Percentiles rank a stretch among this genome's conserved stretches.
phyloP scores from a whole-genome alignment of 202 grass and related monocot species.

The Setaria italica region DNA sequence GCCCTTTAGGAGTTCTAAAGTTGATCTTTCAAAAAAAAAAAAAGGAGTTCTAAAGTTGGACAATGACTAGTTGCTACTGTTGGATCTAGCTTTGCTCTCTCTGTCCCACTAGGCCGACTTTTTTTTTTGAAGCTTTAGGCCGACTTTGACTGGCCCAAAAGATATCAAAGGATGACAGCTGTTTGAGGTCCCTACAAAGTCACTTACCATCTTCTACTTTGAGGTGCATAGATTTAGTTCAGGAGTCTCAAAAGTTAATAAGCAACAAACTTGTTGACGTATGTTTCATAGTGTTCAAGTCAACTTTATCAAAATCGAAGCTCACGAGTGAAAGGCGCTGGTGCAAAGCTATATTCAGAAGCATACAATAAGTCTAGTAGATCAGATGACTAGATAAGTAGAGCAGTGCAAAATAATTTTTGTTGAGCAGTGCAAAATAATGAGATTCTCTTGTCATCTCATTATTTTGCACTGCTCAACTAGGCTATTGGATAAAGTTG shows the following conservation, averaged over 20 bases:
- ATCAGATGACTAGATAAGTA: too few relatives aligned
- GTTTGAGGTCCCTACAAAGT: background rate
- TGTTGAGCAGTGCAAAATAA: too few relatives aligned
- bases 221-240: slow-evolving; percentile 4
- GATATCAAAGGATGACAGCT: background rate
- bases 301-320: slow-evolving; percentile 3
- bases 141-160: background rate
- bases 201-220: slow-evolving; percentile 7
- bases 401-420: too few relatives aligned
- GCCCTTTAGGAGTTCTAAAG: background rate
- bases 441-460: too few relatives aligned
- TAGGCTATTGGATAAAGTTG: slow-evolving; percentile 21
- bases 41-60: background rate
- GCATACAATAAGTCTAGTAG: background rate
- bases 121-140: too few relatives aligned
- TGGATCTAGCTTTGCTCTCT: background rate
- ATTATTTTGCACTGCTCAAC: background rate
- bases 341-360: background rate
- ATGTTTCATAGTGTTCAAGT: background rate
- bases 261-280: slow-evolving; percentile 2
- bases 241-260: slow-evolving; percentile 10
- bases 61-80: background rate
- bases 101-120: too few relatives aligned
- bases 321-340: background rate
- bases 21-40: too few relatives aligned